Base-by-base conservation (phyloP, 2,329 filamentous ascomycete genomes). In the Apiospora koreana region DNA sequence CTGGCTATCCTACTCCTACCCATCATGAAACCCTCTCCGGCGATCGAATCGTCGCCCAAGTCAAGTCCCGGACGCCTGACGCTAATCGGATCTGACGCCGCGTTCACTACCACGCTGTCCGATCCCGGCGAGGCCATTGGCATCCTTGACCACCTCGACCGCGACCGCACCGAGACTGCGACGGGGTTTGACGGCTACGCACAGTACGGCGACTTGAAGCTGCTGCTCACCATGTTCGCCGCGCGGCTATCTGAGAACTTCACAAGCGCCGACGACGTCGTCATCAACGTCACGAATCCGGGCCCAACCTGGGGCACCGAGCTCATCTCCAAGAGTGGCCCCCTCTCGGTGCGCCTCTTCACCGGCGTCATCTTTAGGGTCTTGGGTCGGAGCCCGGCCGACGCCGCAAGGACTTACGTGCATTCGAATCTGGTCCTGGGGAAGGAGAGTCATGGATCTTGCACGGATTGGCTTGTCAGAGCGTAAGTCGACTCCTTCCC, bases 1-100 rank as follows among this genome's bases (percentile, higher is more conserved):
- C 78, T 89, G 1, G 81, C 80, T 0, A 74, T 87, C 0, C 76
- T 86, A 0, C 69, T 88, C 5, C 74, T 88, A 1, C 86, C 85
- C 0, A 82, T 82, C 31, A 28, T 67, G 25, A 50, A 67, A 21
- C 80, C 50, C 1, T 42, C 64, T 71, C 1, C 38, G 71, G 0
- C 35, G 3, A 70, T 48, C 42, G 4, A 70, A 71, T 5, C 58
- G 5, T 1, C n/a, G 41, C 23, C 23, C 5, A 9, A 31, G 10
- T 4, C 35, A 35, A 35, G 35, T 35, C 46, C 42, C 67, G 65
- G 41, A 3, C 69, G 72, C 7, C 14, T 78, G 12, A 75, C 73
- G 21, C 69, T 78, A 46, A 71, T 75, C 28, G 73, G 71, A n/a
- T 77, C 75, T 4, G 75, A 75, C 62, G 68, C 72, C 1, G 69